Evolutionary conservation across 202 grass and related monocot species (phyloP).

Genomic region (Brachypodium distachyon): DNA sequence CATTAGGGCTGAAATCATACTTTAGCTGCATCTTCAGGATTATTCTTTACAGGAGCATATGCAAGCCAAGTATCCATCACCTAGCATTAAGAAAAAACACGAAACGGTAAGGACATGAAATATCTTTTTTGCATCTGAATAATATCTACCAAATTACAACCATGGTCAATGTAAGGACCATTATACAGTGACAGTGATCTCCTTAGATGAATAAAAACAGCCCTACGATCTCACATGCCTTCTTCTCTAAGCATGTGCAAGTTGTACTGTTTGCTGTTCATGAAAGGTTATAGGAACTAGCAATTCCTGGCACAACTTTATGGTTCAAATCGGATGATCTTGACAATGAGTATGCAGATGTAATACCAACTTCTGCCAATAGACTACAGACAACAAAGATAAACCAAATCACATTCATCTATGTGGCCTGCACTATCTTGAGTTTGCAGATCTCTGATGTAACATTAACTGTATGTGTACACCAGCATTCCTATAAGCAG

Average conservation of each 20-base stretch:
- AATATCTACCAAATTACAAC: neutral
- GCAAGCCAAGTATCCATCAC: slow-evolving; percentile 94
- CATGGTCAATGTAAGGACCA: neutral
- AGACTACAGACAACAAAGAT: neutral
- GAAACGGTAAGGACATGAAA: neutral
- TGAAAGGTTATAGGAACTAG: neutral
- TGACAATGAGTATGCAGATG: neutral
- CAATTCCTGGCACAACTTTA: neutral
- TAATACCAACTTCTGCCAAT: neutral
- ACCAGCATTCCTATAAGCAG: neutral
- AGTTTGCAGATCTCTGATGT: neutral
- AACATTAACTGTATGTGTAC: neutral
- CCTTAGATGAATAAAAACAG: neutral
- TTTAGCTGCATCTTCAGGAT: slow-evolving; percentile 96
- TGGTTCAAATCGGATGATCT: neutral
- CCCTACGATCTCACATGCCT: neutral
- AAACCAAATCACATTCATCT: neutral
- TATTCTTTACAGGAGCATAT: slow-evolving; percentile 96
- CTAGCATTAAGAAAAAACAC: slow-evolving; percentile 19
- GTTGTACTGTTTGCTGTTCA: neutral
- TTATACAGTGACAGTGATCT: neutral
- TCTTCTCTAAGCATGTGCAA: neutral
- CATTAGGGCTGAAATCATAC: slow-evolving; percentile 25
- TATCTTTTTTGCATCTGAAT: neutral
- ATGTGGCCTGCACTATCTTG: neutral